A percentile compares a stretch with the other conserved stretches of the same genome.
Evolutionary conservation across 192 early-diverging fungal species (phyloP).

Genomic region (Coemansia aciculifera): DNA sequence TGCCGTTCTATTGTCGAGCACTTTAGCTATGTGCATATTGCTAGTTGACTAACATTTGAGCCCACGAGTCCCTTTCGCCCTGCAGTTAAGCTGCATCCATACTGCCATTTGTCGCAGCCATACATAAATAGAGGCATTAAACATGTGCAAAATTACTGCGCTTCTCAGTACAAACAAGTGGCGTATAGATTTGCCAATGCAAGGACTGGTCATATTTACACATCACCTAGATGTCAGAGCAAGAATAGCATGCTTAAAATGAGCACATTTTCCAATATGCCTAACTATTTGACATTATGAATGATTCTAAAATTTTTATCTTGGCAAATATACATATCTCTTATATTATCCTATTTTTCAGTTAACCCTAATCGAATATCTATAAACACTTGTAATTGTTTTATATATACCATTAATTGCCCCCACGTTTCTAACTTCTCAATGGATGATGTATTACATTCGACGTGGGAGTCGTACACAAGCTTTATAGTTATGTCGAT

Average conservation of each 20-base stretch:
- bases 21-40: not conserved
- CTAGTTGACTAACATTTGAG: not conserved
- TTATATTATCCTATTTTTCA: not conserved
- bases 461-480: not conserved
- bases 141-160: not conserved
- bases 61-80: not conserved
- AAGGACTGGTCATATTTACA: not conserved
- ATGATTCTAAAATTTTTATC: not conserved
- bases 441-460: not conserved
- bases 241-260: not conserved
- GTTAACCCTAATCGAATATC: not conserved
- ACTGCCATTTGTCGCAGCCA: not conserved
- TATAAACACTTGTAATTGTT: not conserved
- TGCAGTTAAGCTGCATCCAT: not conserved
- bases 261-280: not conserved
- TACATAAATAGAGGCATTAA: not conserved
- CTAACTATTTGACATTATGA: not conserved
- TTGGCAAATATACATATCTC: not conserved
- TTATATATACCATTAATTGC: too few species aligned
- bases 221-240: not conserved
- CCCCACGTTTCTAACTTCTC: not conserved
- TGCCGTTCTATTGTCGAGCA: not conserved
- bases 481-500: not conserved
- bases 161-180: not conserved
- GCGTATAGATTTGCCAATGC: constrained; percentile 10